Conservation (phyloP, 139 green algal genomes). For the Asterochloris erici region DNA sequence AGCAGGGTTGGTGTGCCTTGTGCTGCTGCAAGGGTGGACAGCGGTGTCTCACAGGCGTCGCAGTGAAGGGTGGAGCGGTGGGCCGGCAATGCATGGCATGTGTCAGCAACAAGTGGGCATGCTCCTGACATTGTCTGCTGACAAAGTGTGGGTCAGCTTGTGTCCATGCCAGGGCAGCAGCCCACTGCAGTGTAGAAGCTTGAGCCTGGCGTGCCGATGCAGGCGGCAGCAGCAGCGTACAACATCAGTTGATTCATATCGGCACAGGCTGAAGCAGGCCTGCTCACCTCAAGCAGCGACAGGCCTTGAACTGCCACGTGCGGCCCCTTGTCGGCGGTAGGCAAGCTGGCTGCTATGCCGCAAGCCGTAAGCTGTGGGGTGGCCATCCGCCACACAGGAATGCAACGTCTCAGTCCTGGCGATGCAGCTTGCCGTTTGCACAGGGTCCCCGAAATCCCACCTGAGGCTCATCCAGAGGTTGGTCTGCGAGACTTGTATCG, state of each 20-base stretch:
- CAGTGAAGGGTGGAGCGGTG: no score
- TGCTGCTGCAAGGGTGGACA: background rate
- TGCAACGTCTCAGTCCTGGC: background rate
- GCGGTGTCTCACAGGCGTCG: background rate
- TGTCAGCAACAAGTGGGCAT: no score
- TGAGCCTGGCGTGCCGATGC: no score
- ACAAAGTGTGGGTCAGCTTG: no score
- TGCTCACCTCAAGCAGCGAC: background rate
- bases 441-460: background rate
- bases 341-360: background rate
- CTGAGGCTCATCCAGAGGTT: slow-evolving; percentile 68
- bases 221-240: background rate
- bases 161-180: no score
- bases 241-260: background rate
- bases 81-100: no score
- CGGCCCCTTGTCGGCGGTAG: no score
- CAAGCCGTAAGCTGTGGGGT: background rate
- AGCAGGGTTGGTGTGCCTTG: background rate
- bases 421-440: no score
- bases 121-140: no score
- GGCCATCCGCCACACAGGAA: background rate
- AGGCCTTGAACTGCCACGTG: background rate
- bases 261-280: background rate
- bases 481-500: slow-evolving; percentile 18
- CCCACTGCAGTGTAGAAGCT: no score